phyloP scores from a whole-genome alignment of 1,139 yeast species.

The Nakaseomyces delphensis region DNA sequence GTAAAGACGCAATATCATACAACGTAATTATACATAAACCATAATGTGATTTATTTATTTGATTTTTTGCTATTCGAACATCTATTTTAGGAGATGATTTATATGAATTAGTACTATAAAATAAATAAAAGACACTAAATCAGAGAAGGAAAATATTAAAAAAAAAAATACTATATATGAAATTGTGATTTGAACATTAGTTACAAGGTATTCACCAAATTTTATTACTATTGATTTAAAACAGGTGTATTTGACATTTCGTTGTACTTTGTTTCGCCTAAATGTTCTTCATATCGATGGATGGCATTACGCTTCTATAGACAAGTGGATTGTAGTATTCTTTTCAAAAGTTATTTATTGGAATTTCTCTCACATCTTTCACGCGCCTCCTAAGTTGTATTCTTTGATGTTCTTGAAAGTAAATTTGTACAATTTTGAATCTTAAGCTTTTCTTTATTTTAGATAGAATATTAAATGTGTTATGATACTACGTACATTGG shows the following conservation, averaged over 20 bases:
- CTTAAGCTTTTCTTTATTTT: not conserved
- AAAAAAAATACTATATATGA: not conserved
- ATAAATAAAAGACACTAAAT: slow-evolving; percentile 1
- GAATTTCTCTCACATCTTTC: not conserved
- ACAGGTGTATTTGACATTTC: too few relatives aligned
- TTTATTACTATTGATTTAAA: too few relatives aligned
- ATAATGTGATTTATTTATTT: too few relatives aligned
- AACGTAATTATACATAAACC: not conserved
- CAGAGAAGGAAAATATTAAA: not conserved
- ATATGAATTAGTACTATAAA: slow-evolving; percentile 1
- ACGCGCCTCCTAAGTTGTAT: too few relatives aligned
- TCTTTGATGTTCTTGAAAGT: too few relatives aligned
- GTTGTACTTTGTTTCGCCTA: too few relatives aligned
- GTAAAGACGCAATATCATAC: not conserved
- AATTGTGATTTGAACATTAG: not conserved
- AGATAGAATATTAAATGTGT: not conserved
- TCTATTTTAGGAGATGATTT: not conserved
- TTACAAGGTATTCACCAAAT: not conserved
- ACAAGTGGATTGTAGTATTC: not conserved
- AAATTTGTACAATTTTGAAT: not conserved
- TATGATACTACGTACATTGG: too few relatives aligned
- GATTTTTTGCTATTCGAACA: too few relatives aligned
- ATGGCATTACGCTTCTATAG: too few relatives aligned
- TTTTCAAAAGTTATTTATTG: not conserved
- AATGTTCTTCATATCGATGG: too few relatives aligned